phyloP scores from a whole-genome alignment of 495 filamentous ascomycete genomes.

The Podospora appendiculata region DNA sequence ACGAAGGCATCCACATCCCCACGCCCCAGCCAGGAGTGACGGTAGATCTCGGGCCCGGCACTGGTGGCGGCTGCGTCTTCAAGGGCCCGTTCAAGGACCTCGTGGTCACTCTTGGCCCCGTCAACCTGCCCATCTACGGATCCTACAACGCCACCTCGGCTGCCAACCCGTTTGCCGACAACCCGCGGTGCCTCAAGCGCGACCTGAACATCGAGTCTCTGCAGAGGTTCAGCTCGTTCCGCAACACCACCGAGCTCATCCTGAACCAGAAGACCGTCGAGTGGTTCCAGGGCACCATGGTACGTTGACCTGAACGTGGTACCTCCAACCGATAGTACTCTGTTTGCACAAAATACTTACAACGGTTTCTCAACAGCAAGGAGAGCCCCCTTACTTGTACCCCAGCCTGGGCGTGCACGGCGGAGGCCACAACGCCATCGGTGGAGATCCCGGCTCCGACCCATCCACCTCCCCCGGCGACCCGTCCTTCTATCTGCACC shows the following conservation, averaged over 20 bases:
- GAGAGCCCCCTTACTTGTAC: conserved; percentile 33
- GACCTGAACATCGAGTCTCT: conserved; percentile 48
- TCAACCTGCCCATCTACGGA: conserved; percentile 19
- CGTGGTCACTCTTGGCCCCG: conserved; percentile 46
- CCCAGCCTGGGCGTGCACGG: conserved; percentile 48
- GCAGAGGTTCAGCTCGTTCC: conserved; percentile 23
- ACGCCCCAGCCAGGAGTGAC: not conserved
- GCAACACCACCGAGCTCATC: conserved; percentile 33
- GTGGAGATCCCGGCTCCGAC: conserved; percentile 36
- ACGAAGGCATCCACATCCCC: conserved; percentile 9
- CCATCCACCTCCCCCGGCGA: conserved; percentile 54
- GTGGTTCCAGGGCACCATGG: conserved; percentile 38
- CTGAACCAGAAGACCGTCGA: conserved; percentile 32
- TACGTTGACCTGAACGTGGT: too few species aligned
- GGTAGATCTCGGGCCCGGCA: conserved; percentile 34
- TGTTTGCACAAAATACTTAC: too few species aligned
- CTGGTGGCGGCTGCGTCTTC: conserved; percentile 59
- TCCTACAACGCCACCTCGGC: not conserved
- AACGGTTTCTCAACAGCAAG: conserved; percentile 21
- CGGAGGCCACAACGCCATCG: conserved; percentile 48
- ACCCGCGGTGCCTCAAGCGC: conserved; percentile 35
- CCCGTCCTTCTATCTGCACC: conserved; percentile 62
- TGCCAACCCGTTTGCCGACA: not conserved
- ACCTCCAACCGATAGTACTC: too few species aligned
- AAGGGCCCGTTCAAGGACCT: conserved; percentile 50